Percentiles rank a stretch among this genome's conserved stretches.
These are phyloP conservation scores for Arthrobotrys sinensis DNA, from an alignment of 2,329 filamentous ascomycete species.

Conservation along the genomic window DNA sequence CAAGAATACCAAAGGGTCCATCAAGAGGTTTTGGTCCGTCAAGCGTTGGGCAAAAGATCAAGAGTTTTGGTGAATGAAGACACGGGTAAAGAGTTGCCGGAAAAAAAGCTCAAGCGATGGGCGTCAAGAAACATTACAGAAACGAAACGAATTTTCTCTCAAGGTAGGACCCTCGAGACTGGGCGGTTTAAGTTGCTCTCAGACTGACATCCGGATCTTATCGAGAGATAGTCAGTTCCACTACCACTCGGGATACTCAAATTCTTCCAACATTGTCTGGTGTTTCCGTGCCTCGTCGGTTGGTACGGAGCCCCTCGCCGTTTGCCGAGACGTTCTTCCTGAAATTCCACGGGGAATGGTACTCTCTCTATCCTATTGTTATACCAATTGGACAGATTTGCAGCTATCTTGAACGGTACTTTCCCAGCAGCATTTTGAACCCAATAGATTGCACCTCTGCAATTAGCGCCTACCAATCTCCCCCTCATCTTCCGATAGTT, in stretches of 20 bases:
- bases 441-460: not conserved
- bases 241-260: not conserved
- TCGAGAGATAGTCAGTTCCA: not conserved
- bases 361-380: not conserved
- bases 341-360: not conserved
- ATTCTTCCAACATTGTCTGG: not conserved
- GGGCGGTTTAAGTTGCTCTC: not conserved
- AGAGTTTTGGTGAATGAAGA: constrained; percentile 19
- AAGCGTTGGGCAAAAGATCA: constrained; percentile 1
- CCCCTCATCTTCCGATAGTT: constrained; percentile 10
- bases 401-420: not conserved
- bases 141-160: constrained; percentile 4
- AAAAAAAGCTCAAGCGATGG: constrained; percentile 13
- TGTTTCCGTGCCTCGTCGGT: not conserved
- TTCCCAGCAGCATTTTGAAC: not conserved
- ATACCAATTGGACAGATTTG: constrained; percentile 30
- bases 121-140: constrained; percentile 29
- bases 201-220: too few species aligned
- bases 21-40: not conserved
- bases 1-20: constrained; percentile 29
- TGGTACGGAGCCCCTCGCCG: constrained; percentile 9
- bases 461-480: not conserved
- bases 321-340: not conserved
- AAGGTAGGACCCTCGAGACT: not conserved
- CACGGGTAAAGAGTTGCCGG: not conserved